A percentile compares a stretch with the other conserved stretches of the same genome.
These are phyloP conservation scores for Lentinula boryana DNA, from an alignment of 768 basidiomycete species.

Conservation along the genomic window DNA sequence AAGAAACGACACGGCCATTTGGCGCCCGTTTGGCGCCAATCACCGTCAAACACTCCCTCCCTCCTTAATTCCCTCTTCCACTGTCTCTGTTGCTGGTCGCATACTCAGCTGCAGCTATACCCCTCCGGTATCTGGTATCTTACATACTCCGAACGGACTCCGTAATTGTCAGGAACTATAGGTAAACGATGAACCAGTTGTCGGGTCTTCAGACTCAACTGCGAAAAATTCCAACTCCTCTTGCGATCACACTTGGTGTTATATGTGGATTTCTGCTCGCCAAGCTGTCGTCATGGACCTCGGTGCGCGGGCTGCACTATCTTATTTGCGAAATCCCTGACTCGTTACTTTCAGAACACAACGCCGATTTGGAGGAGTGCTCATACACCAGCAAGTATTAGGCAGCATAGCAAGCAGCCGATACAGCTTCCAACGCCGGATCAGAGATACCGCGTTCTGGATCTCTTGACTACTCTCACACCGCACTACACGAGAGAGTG, in stretches of 20 bases:
- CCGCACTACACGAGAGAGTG: constrained; percentile 94
- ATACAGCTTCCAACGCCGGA: constrained; percentile 73
- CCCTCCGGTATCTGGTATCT: not conserved
- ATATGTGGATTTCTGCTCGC: constrained; percentile 56
- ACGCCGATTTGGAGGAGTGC: constrained; percentile 48
- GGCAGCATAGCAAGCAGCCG: constrained; percentile 52
- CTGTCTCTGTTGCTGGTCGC: not conserved
- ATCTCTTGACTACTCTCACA: constrained; percentile 80
- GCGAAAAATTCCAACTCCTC: constrained; percentile 44
- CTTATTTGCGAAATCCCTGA: not conserved
- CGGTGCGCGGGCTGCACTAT: constrained; percentile 16
- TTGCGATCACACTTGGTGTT: constrained; percentile 57
- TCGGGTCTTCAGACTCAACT: constrained; percentile 20
- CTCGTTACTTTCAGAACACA: constrained; percentile 20
- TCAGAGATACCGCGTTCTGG: constrained; percentile 81
- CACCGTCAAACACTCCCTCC: not conserved
- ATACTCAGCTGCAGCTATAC: not conserved
- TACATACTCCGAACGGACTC: not conserved
- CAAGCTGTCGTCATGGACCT: constrained; percentile 40
- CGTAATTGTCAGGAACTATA: not conserved
- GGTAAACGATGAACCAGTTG: not conserved
- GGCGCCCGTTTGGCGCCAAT: not conserved
- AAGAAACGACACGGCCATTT: not conserved
- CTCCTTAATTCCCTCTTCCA: not conserved
- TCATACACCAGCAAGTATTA: constrained; percentile 43